These are phyloP conservation scores for Eucalyptus pauciflora DNA, from an alignment of 345 rosid species.

Conservation along the genomic window DNA sequence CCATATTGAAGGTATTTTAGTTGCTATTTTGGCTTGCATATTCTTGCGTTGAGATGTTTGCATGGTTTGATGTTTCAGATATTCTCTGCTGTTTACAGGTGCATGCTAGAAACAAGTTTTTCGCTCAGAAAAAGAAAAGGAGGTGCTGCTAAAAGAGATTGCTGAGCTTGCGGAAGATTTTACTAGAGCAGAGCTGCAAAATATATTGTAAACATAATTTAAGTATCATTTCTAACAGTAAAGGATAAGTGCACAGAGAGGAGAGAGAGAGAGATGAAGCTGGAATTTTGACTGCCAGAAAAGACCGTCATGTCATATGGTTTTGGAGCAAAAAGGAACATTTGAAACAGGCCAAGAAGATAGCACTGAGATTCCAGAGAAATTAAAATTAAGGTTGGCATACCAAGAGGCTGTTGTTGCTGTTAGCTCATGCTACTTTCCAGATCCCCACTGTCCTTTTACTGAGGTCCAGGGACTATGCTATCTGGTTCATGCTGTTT, in stretches of 20 bases:
- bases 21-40: background rate
- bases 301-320: conserved; percentile 36
- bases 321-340: conserved; percentile 84
- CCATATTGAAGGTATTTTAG: conserved; percentile 64
- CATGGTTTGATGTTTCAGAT: background rate
- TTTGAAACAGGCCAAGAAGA: conserved; percentile 96
- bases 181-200: conserved; percentile 96
- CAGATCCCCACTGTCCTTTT: conserved; percentile 68
- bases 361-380: conserved; percentile 70
- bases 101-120: conserved; percentile 89
- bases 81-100: conserved; percentile 30
- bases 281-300: conserved; percentile 93
- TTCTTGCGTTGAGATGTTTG: background rate
- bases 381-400: conserved; percentile 74
- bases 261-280: conserved; percentile 36
- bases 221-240: background rate
- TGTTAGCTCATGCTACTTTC: conserved; percentile 78
- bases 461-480: conserved; percentile 30
- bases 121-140: conserved; percentile 81
- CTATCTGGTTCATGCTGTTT: background rate
- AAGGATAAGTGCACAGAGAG: background rate
- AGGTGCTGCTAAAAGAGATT: conserved; percentile 54
- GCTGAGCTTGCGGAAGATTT: conserved; percentile 79
- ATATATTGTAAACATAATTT: conserved; percentile 46
- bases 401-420: conserved; percentile 94